Evolutionary conservation across 2,329 filamentous ascomycete genomes (phyloP).

Genomic region (Clonostachys rhizophaga): DNA sequence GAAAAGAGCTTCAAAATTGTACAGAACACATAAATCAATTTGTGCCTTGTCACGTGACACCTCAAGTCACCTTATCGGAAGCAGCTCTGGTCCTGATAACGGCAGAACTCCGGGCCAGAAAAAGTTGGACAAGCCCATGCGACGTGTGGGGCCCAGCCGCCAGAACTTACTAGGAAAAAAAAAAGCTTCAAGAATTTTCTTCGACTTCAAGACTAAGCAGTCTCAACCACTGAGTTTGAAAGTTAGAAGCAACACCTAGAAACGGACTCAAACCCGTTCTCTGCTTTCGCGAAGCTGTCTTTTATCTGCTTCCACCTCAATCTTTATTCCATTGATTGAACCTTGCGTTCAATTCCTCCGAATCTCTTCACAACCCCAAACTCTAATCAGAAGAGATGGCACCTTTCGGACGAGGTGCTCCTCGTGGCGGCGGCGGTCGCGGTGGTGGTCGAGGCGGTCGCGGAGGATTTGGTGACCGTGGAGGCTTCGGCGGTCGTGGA

Average conservation of each 20-base stretch:
- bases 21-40: too few species aligned
- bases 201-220: not conserved
- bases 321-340: conserved; percentile 8
- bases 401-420: conserved; percentile 18
- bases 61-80: too few species aligned
- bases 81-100: too few species aligned
- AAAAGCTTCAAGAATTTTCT: conserved; percentile 8
- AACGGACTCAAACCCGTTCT: not conserved
- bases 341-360: not conserved
- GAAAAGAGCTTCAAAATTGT: too few species aligned
- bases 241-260: too few species aligned
- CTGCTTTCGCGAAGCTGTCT: conserved; percentile 6
- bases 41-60: too few species aligned
- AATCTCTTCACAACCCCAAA: conserved; percentile 8
- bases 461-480: conserved; percentile 13
- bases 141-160: conserved; percentile 2
- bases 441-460: conserved; percentile 17
- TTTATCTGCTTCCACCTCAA: not conserved
- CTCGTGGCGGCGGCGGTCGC: conserved; percentile 14
- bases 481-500: conserved; percentile 22
- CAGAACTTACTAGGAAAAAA: conserved; percentile 6
- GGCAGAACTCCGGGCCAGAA: too few species aligned
- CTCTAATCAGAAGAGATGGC: conserved; percentile 12
- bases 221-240: too few species aligned
- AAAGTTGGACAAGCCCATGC: not conserved